Percentiles rank a stretch among this genome's conserved stretches.
phyloP scores from a whole-genome alignment of 768 basidiomycete species.

The Pleurotus citrinopileatus region DNA sequence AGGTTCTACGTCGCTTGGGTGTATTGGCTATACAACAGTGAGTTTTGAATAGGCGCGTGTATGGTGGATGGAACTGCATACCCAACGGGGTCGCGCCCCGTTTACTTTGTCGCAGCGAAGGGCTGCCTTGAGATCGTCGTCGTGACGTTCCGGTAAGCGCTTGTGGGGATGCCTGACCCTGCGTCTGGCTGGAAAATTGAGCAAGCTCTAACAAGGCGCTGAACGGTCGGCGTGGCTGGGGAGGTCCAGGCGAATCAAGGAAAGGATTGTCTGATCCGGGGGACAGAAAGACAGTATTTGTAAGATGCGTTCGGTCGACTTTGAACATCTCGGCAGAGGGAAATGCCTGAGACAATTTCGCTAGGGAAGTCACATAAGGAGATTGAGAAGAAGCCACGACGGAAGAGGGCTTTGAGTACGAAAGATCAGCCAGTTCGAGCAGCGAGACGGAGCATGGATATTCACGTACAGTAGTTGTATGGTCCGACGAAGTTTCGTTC shows the following conservation, averaged over 20 bases:
- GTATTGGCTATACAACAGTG: not conserved
- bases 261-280: constrained; percentile 2
- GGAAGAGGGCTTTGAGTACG: not conserved
- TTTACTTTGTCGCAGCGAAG: not conserved
- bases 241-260: not conserved
- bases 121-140: too few relatives aligned
- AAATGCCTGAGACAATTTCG: not conserved
- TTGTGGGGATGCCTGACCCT: not conserved
- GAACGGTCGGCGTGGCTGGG: not conserved
- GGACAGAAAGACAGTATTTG: not conserved
- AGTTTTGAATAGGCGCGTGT: too few relatives aligned
- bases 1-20: constrained; percentile 9
- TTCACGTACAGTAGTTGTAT: not conserved
- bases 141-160: not conserved
- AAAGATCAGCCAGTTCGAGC: not conserved
- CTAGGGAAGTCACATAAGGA: not conserved
- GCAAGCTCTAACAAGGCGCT: not conserved
- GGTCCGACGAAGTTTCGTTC: constrained; percentile 23
- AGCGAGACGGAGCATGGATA: not conserved
- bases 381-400: constrained; percentile 4
- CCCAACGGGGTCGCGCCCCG: not conserved
- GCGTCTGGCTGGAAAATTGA: not conserved
- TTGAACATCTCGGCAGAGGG: too few relatives aligned
- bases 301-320: too few relatives aligned
- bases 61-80: not conserved